Percentiles rank a stretch among this genome's conserved stretches.
Evolutionary conservation across 164 flowering plant species (phyloP).

Genomic region (Malania oleifera): DNA sequence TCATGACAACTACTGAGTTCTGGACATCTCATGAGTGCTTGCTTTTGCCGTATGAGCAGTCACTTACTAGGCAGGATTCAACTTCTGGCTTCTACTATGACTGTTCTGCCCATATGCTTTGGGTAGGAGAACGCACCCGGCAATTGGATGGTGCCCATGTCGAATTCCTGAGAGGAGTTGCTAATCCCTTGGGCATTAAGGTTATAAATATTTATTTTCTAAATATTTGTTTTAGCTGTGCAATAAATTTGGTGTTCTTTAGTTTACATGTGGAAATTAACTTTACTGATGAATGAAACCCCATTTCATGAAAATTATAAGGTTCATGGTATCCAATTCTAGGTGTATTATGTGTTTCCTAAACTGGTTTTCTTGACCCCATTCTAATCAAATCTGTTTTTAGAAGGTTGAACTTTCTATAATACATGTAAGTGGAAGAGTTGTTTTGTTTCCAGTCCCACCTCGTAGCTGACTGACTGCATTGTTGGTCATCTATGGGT

Average conservation of each 20-base stretch:
- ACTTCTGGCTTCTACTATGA: conserved; percentile 88
- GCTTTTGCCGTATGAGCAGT: conserved; percentile 82
- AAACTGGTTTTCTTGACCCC: no score
- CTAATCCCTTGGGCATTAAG: conserved; percentile 92
- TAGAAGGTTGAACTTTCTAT: no score
- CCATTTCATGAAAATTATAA: no score
- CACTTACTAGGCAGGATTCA: conserved; percentile 82
- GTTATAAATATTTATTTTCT: conserved; percentile 23
- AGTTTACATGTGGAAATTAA: neutral
- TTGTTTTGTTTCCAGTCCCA: no score
- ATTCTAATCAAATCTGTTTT: no score
- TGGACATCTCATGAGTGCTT: conserved; percentile 97
- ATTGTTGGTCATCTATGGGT: no score
- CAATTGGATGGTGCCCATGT: conserved; percentile 96
- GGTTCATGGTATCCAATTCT: no score
- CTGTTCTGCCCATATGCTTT: conserved; percentile 90
- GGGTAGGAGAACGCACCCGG: conserved; percentile 94
- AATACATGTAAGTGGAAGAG: no score
- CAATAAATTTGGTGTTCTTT: neutral
- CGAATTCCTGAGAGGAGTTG: conserved; percentile 80
- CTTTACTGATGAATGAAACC: no score
- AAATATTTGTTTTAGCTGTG: neutral
- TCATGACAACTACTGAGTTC: conserved; percentile 86
- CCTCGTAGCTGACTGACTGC: no score
- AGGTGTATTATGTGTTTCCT: no score